Percentiles rank a stretch among this genome's conserved stretches.
phyloP scores from a whole-genome alignment of 306 rosid species.

The Luffa aegyptiaca region DNA sequence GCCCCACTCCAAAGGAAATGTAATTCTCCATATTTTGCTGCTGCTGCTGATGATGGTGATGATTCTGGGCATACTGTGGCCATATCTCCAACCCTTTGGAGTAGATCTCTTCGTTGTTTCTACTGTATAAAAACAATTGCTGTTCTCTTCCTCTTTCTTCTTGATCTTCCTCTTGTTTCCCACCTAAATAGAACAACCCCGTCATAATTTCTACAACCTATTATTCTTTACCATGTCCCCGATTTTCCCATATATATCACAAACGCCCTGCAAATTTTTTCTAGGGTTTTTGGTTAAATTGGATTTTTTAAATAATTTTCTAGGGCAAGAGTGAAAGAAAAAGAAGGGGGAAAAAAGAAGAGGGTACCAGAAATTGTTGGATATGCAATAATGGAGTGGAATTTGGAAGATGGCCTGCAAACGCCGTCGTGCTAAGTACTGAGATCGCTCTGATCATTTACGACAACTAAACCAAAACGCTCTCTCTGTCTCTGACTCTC shows the following conservation, averaged over 20 bases:
- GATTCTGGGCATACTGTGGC: conserved; percentile 23
- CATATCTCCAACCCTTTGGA: conserved; percentile 46
- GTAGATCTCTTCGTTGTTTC: conserved; percentile 54
- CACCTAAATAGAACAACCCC: conserved; percentile 60
- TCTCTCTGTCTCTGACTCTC: background rate
- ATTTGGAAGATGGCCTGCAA: background rate
- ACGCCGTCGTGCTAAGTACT: background rate
- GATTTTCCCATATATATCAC: background rate
- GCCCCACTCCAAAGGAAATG: conserved; percentile 56
- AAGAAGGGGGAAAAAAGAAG: background rate
- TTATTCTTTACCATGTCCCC: background rate
- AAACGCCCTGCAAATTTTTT: background rate
- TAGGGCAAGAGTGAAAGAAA: background rate
- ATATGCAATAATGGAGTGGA: conserved; percentile 8
- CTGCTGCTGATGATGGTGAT: conserved; percentile 3
- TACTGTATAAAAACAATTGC: conserved; percentile 20
- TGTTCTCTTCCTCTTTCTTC: conserved; percentile 17
- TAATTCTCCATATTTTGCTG: conserved; percentile 26
- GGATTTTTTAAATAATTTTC: background rate
- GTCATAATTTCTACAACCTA: conserved; percentile 18
- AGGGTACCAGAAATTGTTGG: background rate
- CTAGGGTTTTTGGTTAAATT: background rate
- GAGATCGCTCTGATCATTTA: background rate
- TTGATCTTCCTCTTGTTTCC: conserved; percentile 11
- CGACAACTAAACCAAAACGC: background rate